Conservation (phyloP, 1,284 basidiomycete genomes). For the Rhodotorula sp. region DNA sequence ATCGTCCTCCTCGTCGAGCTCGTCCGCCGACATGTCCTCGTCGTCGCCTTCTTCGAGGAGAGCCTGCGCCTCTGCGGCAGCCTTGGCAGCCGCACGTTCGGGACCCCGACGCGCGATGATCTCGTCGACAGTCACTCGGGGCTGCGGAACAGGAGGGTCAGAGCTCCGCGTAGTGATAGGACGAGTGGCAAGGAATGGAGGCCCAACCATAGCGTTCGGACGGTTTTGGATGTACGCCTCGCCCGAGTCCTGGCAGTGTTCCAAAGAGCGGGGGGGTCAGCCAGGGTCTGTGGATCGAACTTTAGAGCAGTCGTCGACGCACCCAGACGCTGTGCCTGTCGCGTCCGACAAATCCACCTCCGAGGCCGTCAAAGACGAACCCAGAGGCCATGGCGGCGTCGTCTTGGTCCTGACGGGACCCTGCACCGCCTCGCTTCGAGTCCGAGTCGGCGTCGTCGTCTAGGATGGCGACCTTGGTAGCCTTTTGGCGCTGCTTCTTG, state of each 20-base stretch:
- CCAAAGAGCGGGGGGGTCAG: background rate
- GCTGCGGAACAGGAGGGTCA: slow-evolving; percentile 51
- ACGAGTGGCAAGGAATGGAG: background rate
- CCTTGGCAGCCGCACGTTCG: slow-evolving; percentile 46
- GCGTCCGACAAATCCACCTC: slow-evolving; percentile 58
- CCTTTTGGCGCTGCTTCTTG: slow-evolving; percentile 41
- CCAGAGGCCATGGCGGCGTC: slow-evolving; percentile 70
- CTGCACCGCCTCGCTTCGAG: slow-evolving; percentile 30
- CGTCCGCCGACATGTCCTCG: slow-evolving; percentile 52
- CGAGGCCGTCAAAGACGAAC: slow-evolving; percentile 72
- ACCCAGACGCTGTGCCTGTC: slow-evolving; percentile 51
- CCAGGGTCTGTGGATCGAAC: background rate
- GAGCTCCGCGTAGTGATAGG: fast-evolving
- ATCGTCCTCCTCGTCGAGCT: slow-evolving; percentile 34
- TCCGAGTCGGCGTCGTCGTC: slow-evolving; percentile 40
- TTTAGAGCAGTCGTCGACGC: slow-evolving; percentile 22
- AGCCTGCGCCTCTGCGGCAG: slow-evolving; percentile 11
- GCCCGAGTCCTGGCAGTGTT: slow-evolving; percentile 39
- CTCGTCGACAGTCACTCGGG: slow-evolving; percentile 83
- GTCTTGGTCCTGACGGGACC: slow-evolving; percentile 48
- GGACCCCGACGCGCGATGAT: slow-evolving; percentile 72
- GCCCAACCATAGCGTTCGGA: slow-evolving; percentile 55
- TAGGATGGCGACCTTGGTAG: slow-evolving; percentile 19
- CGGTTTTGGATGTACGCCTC: slow-evolving; percentile 43
- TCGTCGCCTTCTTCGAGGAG: slow-evolving; percentile 56